Base-by-base conservation (phyloP, 768 basidiomycete genomes). In the Podaxis rugospora region DNA sequence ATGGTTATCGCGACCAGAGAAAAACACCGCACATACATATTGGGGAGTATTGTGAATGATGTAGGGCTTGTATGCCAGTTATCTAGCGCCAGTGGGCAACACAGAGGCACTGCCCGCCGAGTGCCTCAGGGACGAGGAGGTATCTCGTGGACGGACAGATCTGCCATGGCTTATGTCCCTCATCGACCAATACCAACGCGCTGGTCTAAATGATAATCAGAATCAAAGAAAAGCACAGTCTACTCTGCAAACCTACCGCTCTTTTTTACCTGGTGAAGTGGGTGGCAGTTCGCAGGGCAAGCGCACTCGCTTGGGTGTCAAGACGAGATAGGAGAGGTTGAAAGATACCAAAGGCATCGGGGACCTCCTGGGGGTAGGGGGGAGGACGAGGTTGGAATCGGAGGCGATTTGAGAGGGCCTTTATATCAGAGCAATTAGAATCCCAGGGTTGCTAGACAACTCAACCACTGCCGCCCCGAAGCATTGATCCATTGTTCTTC, bases 261-360 rank as follows among this genome's bases (percentile, higher is more conserved):
- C 66, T 13, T 50, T 66, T 51, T 71, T 67, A 42, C 64, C 63
- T 37, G 68, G 21, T 5, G 66, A 64, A 28, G 65, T 52, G 23
- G 57, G 56, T 42, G 63, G 58, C 6, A 59, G 51, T 66, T 80
- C 78, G 32, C 78, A 77, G 11, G 83, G 83, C 55, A 85, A 72
- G 64, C 78, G 81, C 57, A 85, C 77, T 58, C 75, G 76, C 63
- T 74, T 75, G 46, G 83, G 83, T 23, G 82, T 80, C 67, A 82
- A 75, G 69, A 84, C 72, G 64, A 85, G 74, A 68, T 84, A 76
- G 42, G 83, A 82, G 16, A 83, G 62, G 62, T 77, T 79, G 75
- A 83, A 75, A n/a, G 75, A 75, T 32, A 77, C 52, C 57, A 73
- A 68, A 55, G 65, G 18, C 47, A 49, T 23, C 3, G 7, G 10